Conservation (phyloP, 78 protist genomes). For the Dictyostelium intermedium region DNA sequence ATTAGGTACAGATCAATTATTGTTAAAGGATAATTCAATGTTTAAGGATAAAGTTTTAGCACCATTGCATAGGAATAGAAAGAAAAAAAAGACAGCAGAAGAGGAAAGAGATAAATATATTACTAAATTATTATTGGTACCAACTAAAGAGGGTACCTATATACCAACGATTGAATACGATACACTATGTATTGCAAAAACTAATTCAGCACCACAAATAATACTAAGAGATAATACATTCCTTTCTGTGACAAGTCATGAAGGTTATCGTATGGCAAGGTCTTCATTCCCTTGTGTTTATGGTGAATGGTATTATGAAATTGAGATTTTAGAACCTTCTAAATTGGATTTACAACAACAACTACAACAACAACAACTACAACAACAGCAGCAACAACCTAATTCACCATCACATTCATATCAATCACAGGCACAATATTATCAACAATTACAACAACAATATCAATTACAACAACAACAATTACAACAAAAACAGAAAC, state of each 20-base stretch:
- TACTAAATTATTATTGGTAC: conserved; percentile 25
- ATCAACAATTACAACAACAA: background rate
- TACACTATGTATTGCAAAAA: conserved; percentile 44
- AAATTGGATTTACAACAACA: background rate
- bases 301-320: conserved; percentile 77
- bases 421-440: background rate
- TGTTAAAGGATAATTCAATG: conserved; percentile 42
- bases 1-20: conserved; percentile 46
- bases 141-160: conserved; percentile 29
- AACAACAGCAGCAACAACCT: background rate
- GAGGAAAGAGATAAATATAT: conserved; percentile 61
- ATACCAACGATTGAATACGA: conserved; percentile 68
- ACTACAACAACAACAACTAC: background rate
- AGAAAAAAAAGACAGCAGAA: conserved; percentile 13
- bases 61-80: conserved; percentile 28
- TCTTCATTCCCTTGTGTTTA: conserved; percentile 43
- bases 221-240: background rate
- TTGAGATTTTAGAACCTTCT: background rate
- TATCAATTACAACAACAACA: background rate
- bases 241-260: background rate
- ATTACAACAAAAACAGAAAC: background rate
- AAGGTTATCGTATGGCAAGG: conserved; percentile 75
- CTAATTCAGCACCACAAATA: conserved; percentile 65
- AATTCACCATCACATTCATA: background rate
- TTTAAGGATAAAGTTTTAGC: conserved; percentile 67